Base-by-base conservation (phyloP, 2,329 filamentous ascomycete genomes). In the Emergomyces pasteurianus region DNA sequence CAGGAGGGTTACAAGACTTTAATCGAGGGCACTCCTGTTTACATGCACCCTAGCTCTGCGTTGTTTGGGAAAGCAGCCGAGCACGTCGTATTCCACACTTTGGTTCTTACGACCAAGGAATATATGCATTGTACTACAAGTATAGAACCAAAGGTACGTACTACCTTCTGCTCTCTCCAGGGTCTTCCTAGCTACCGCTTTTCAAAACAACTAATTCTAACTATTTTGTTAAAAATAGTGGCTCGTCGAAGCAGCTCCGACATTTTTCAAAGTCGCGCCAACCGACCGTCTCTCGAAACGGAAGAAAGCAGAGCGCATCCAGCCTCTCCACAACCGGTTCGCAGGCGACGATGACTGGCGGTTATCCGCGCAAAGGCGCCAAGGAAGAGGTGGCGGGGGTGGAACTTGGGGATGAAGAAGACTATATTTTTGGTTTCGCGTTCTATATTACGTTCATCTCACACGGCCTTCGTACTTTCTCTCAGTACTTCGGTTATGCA, bases 1-100 rank as follows among this genome's bases (percentile, higher is more conserved):
- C 87, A 92, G 67, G 94, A 97, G 72, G 94, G 94, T 23, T 99
- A 96, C 80, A 97, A 96, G 80, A 99, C 95, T 31, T 82, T 99
- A 26, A 94, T 92, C 62, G 94, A 99, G 77, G 88, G 90, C 43
- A 97, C 92, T 2, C 90, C 92, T 0, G 92, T 99, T 0, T 96
- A 95, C 73, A 82, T 99, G 75, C 95, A 99, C 75, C 94, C 94
- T 0, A 88, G 85, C 64, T 95, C 89, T 9, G 89, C 92, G 10
- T 79, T 99, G 16, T 99, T 97, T 69, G 94, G 94, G 58, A 97
- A 97, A 75, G 89, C 92, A 63, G 88, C 92, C 0, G 94, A 99
- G 75, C 95, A 95, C 81, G 94, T 97, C 40, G 89, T 99, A 60
- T 99, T 96, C 72, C 87, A 96, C 70, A 77, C 73, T 0, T 63